A percentile compares a stretch with the other conserved stretches of the same genome.
Evolutionary conservation across 176 grass and related monocot species (phyloP).

Genomic region (Olyra latifolia): DNA sequence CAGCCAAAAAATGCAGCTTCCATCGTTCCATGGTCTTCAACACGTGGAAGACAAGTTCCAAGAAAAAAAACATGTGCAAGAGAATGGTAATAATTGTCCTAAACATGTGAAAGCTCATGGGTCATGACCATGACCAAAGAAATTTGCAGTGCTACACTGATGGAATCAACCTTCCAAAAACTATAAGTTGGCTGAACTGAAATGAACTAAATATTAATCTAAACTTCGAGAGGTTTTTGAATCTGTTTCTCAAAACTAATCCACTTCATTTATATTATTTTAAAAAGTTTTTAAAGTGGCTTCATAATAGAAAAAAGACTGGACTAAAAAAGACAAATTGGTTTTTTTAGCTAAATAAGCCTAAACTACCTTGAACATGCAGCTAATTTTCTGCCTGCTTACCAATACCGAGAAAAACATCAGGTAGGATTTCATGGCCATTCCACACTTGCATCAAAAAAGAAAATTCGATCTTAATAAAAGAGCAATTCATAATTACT

Average conservation of each 20-base stretch:
- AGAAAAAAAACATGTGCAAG: neutral
- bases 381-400: neutral
- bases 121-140: neutral
- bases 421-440: neutral
- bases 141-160: neutral
- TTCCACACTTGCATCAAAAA: neutral
- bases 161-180: neutral
- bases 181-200: no score
- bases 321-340: no score
- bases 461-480: neutral
- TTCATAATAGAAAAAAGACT: no score
- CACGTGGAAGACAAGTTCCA: neutral
- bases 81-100: neutral
- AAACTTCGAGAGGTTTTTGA: no score
- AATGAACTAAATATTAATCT: no score
- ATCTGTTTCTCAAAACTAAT: no score
- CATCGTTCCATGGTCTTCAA: neutral
- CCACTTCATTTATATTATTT: no score
- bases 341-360: no score
- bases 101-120: neutral
- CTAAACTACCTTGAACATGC: no score
- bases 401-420: neutral
- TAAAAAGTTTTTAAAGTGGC: no score
- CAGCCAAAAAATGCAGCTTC: neutral
- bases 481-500: neutral